These are phyloP conservation scores for Chrysanthemum lavandulifolium DNA, from an alignment of 129 eudicot genomes.

Conservation along the genomic window DNA sequence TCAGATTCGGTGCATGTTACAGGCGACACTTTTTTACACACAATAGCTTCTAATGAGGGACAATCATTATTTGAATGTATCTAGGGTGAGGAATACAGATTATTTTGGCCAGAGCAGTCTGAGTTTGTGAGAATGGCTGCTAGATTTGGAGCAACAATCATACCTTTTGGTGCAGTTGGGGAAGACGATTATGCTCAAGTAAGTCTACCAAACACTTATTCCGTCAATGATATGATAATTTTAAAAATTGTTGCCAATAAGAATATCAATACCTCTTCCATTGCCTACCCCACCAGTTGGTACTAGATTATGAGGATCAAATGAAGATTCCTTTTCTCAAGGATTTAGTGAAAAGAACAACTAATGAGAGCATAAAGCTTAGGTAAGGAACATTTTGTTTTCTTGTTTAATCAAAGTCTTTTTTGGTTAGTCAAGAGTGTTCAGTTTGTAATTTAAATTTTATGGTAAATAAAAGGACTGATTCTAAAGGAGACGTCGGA, in stretches of 20 bases:
- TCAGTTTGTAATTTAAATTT: too few species aligned
- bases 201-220: slow-evolving; percentile 26
- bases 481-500: slow-evolving; percentile 63
- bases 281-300: slow-evolving; percentile 36
- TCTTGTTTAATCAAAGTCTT: too few species aligned
- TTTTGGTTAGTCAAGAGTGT: neutral
- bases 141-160: slow-evolving; percentile 85
- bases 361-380: slow-evolving; percentile 49
- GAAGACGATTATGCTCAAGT: slow-evolving; percentile 87
- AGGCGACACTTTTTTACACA: too few species aligned
- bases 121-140: slow-evolving; percentile 98
- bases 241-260: neutral
- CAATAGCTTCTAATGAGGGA: too few species aligned
- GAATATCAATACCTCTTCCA: too few species aligned
- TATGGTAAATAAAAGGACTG: slow-evolving; percentile 30
- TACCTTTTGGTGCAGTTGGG: slow-evolving; percentile 91
- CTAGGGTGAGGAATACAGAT: slow-evolving; percentile 88
- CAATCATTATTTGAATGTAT: neutral
- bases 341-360: slow-evolving; percentile 40
- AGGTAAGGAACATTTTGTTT: slow-evolving; percentile 34
- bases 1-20: too few species aligned
- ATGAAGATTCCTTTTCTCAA: slow-evolving; percentile 72
- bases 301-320: slow-evolving; percentile 75
- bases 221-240: neutral
- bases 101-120: slow-evolving; percentile 87